Evolutionary conservation across 169 alveolate genomes (phyloP).

Genomic region (Plasmodium ovale): DNA sequence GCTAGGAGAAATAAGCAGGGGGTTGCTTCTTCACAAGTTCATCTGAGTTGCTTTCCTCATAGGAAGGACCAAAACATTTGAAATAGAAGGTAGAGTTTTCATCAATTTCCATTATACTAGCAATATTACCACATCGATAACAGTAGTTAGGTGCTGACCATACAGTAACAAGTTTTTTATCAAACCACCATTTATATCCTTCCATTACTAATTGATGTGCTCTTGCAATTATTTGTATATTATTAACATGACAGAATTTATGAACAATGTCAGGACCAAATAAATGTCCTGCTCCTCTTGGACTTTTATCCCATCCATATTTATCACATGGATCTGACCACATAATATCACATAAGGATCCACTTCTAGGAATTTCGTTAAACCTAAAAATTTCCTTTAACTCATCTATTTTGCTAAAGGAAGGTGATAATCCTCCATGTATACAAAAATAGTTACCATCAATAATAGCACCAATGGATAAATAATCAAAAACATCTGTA

Average conservation of each 20-base stretch:
- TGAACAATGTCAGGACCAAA: constrained; percentile 97
- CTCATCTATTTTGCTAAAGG: constrained; percentile 94
- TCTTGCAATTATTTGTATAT: constrained; percentile 96
- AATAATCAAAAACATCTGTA: constrained; percentile 98
- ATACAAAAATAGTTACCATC: constrained; percentile 97
- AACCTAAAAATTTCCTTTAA: constrained; percentile 93
- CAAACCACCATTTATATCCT: constrained; percentile 97
- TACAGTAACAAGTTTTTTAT: constrained; percentile 96
- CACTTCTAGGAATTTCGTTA: constrained; percentile 94
- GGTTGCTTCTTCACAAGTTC: constrained; percentile 24
- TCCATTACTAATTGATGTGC: constrained; percentile 99
- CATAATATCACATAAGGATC: constrained; percentile 99
- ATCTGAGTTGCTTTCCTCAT: neutral
- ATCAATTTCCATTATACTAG: constrained; percentile 97
- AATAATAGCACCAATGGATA: constrained; percentile 97
- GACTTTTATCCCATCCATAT: constrained; percentile 95
- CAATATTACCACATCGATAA: constrained; percentile 98
- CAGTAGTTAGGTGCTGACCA: constrained; percentile 99
- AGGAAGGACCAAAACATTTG: constrained; percentile 52
- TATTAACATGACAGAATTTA: constrained; percentile 95
- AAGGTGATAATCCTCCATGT: constrained; percentile 99
- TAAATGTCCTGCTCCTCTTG: constrained; percentile 99
- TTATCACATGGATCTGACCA: constrained; percentile 98
- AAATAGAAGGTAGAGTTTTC: constrained; percentile 81
- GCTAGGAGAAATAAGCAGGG: constrained; percentile 52